Percentiles rank a stretch among this genome's conserved stretches.
Conservation (phyloP, 768 basidiomycete genomes). For the Agrocybe chaxingu region DNA sequence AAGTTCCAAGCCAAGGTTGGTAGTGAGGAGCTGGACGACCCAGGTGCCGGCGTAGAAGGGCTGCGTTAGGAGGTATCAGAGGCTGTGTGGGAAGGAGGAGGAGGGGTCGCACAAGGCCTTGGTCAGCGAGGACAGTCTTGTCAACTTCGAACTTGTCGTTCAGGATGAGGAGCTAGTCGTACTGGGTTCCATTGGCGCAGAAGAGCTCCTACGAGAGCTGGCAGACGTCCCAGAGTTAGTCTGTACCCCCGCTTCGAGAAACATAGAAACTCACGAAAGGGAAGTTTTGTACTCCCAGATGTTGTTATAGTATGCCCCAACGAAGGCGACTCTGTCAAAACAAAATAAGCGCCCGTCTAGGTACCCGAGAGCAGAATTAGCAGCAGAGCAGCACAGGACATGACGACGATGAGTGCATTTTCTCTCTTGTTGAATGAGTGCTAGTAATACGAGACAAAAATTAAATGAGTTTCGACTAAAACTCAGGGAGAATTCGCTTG, state of each 20-base stretch:
- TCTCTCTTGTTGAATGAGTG: constrained; percentile 61
- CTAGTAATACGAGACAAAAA: constrained; percentile 22
- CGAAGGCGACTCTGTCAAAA: constrained; percentile 34
- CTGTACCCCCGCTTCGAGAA: constrained; percentile 7
- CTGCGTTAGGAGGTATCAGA: constrained; percentile 11
- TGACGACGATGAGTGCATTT: constrained; percentile 55
- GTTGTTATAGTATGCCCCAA: constrained; percentile 52
- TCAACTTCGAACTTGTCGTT: constrained; percentile 42
- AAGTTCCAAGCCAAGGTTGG: constrained; percentile 47
- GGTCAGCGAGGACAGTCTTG: constrained; percentile 31
- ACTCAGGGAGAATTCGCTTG: constrained; percentile 18
- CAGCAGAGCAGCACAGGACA: constrained; percentile 54
- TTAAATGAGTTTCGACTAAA: background rate
- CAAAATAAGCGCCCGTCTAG: background rate
- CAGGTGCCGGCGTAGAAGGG: constrained; percentile 48
- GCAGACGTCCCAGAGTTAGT: too few relatives aligned
- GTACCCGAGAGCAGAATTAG: constrained; percentile 45
- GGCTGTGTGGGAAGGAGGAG: background rate
- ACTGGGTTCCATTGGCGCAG: constrained; percentile 42
- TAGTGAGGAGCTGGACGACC: constrained; percentile 39
- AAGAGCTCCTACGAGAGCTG: constrained; percentile 52
- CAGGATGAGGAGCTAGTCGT: constrained; percentile 45
- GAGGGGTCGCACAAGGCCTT: constrained; percentile 31
- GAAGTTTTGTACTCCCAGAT: constrained; percentile 44
- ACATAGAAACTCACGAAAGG: constrained; percentile 20